phyloP scores from a whole-genome alignment of 805 yeast species.

The Sugiyamaella floridensis region DNA sequence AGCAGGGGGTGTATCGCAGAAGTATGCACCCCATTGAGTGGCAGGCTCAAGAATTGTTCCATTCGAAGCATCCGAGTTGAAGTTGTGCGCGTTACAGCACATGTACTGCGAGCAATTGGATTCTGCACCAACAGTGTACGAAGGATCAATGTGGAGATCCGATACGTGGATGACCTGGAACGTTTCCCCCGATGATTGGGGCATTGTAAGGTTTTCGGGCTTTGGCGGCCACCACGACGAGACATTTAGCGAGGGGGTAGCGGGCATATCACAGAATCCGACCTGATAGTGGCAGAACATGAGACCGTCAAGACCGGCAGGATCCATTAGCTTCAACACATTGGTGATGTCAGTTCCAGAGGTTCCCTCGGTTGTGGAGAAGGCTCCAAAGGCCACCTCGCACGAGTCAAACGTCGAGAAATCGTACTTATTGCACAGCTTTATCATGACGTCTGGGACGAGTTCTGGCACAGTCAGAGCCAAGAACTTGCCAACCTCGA shows the following conservation, averaged over 20 bases:
- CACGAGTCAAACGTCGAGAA: not conserved
- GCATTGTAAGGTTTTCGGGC: constrained; percentile 26
- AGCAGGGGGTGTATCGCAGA: constrained; percentile 63
- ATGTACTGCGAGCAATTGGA: constrained; percentile 42
- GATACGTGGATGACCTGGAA: constrained; percentile 60
- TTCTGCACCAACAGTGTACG: constrained; percentile 40
- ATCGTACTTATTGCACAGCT: constrained; percentile 1
- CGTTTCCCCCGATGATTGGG: constrained; percentile 27
- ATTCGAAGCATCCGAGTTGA: constrained; percentile 36
- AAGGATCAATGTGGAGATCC: constrained; percentile 57
- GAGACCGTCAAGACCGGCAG: constrained; percentile 47
- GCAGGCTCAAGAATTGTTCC: constrained; percentile 37
- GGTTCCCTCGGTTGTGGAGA: not conserved
- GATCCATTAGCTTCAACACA: constrained; percentile 44
- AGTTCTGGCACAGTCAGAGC: constrained; percentile 7
- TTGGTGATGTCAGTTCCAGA: constrained; percentile 41
- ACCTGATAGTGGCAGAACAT: constrained; percentile 51
- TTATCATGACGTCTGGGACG: constrained; percentile 2
- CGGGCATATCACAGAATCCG: constrained; percentile 47
- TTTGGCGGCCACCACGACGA: constrained; percentile 39
- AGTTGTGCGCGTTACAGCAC: constrained; percentile 44
- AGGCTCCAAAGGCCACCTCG: not conserved
- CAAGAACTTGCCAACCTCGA: constrained; percentile 7
- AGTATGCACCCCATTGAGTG: constrained; percentile 53
- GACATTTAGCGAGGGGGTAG: constrained; percentile 43